A percentile compares a stretch with the other conserved stretches of the same genome.
Conservation (phyloP, 2,329 filamentous ascomycete genomes). For the Pseudogymnoascus sp. region DNA sequence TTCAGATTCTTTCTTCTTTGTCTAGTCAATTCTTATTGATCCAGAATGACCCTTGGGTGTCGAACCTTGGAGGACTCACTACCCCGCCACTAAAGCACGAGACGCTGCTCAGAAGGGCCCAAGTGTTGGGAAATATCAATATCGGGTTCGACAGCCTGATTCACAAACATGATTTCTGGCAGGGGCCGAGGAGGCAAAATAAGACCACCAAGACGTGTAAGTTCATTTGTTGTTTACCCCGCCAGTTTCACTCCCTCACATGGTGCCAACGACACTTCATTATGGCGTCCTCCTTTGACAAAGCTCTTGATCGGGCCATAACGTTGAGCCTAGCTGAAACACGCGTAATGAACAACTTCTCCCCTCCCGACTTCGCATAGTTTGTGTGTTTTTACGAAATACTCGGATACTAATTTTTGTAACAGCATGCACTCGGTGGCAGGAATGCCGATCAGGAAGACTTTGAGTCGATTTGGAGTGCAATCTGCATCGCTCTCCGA, state of each 20-base stretch:
- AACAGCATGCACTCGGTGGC: neutral
- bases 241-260: neutral
- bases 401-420: neutral
- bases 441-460: constrained; percentile 45
- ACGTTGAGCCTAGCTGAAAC: neutral
- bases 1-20: neutral
- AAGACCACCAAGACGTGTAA: constrained; percentile 57
- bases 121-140: neutral
- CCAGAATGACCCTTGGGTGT: constrained; percentile 1
- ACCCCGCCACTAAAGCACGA: neutral
- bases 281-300: neutral
- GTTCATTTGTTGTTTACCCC: constrained; percentile 26
- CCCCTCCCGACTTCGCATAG: no score
- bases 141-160: neutral
- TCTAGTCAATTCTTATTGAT: neutral
- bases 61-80: neutral
- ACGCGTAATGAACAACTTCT: neutral
- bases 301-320: neutral
- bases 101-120: neutral
- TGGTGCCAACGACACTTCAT: neutral
- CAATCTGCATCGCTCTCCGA: constrained; percentile 65
- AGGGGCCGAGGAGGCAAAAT: constrained; percentile 50
- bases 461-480: constrained; percentile 78
- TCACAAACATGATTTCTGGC: constrained; percentile 40
- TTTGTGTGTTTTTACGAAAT: neutral